Evolutionary conservation across 1,139 yeast species (phyloP).

Genomic region (Casaregolazyma lundiana): DNA sequence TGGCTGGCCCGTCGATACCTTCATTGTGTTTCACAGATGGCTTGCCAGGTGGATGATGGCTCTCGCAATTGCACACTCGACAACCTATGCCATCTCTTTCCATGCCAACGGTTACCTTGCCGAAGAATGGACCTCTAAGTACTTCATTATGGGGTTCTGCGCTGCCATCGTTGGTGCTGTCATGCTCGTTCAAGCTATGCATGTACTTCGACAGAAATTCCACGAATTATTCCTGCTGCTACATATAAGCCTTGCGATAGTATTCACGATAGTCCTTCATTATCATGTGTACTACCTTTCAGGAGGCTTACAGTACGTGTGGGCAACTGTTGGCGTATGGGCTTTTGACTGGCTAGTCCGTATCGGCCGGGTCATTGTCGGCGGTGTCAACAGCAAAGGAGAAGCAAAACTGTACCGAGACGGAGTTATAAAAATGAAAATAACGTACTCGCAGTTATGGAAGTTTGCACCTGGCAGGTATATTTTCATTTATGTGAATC

Average conservation of each 20-base stretch:
- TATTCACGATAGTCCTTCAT: constrained; percentile 59
- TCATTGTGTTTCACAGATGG: constrained; percentile 60
- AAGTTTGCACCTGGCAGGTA: constrained; percentile 54
- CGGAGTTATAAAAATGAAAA: constrained; percentile 28
- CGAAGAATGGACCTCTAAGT: constrained; percentile 29
- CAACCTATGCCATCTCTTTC: constrained; percentile 15
- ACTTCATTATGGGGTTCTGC: constrained; percentile 51
- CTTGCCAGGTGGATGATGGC: constrained; percentile 46
- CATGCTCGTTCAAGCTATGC: constrained; percentile 45
- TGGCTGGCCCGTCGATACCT: constrained; percentile 57
- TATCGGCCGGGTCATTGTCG: constrained; percentile 33
- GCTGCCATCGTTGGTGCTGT: constrained; percentile 41
- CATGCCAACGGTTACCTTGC: constrained; percentile 6
- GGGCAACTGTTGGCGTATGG: constrained; percentile 39
- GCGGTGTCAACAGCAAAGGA: constrained; percentile 42
- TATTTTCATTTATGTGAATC: constrained; percentile 52
- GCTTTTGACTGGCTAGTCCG: constrained; percentile 38
- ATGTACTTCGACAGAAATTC: constrained; percentile 46
- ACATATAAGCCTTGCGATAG: constrained; percentile 56
- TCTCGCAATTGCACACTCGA: constrained; percentile 37
- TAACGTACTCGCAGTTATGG: constrained; percentile 35
- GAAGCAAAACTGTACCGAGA: constrained; percentile 30
- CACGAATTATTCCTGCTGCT: constrained; percentile 61
- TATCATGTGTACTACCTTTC: constrained; percentile 39
- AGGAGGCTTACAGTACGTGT: constrained; percentile 32